Evolutionary conservation across 1,284 basidiomycete species (phyloP).

Genomic region (Megacollybia platyphylla): DNA sequence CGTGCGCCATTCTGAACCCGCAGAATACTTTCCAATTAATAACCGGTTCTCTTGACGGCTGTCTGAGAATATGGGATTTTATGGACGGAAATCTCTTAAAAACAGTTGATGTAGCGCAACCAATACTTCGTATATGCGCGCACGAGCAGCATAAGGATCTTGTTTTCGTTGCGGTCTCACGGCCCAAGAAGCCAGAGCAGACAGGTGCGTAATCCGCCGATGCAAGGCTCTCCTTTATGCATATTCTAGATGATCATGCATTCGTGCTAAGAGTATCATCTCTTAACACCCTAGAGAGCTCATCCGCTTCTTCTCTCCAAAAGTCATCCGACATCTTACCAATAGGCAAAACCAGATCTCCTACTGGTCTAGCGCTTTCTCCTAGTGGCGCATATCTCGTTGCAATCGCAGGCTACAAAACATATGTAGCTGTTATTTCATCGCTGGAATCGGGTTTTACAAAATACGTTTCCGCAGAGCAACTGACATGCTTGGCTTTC

Average conservation of each 20-base stretch:
- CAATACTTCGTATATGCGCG: slow-evolving; percentile 63
- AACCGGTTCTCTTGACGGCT: slow-evolving; percentile 77
- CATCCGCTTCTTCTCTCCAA: slow-evolving; percentile 26
- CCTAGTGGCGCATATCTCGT: slow-evolving; percentile 77
- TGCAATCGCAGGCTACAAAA: slow-evolving; percentile 69
- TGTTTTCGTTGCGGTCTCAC: slow-evolving; percentile 57
- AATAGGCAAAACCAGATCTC: slow-evolving; percentile 60
- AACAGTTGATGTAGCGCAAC: slow-evolving; percentile 56
- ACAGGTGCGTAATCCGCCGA: slow-evolving; percentile 24
- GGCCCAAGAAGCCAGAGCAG: slow-evolving; percentile 30
- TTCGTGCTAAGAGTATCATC: slow-evolving; percentile 51
- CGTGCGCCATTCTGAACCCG: slow-evolving; percentile 71
- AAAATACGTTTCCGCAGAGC: slow-evolving; percentile 74
- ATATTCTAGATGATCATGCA: slow-evolving; percentile 30
- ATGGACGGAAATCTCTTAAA: slow-evolving; percentile 75
- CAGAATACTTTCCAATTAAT: slow-evolving; percentile 85
- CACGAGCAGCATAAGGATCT: slow-evolving; percentile 55
- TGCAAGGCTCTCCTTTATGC: not conserved
- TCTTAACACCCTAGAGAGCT: slow-evolving; percentile 33
- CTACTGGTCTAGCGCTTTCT: slow-evolving; percentile 58
- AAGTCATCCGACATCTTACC: slow-evolving; percentile 37
- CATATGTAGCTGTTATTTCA: slow-evolving; percentile 59
- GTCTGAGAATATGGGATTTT: slow-evolving; percentile 88
- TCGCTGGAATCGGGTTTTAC: slow-evolving; percentile 60
- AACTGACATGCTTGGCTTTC: slow-evolving; percentile 79